Percentiles rank a stretch among this genome's conserved stretches.
These are phyloP conservation scores for Pleurostoma richardsiae DNA, from an alignment of 2,329 filamentous ascomycete genomes.

Conservation along the genomic window DNA sequence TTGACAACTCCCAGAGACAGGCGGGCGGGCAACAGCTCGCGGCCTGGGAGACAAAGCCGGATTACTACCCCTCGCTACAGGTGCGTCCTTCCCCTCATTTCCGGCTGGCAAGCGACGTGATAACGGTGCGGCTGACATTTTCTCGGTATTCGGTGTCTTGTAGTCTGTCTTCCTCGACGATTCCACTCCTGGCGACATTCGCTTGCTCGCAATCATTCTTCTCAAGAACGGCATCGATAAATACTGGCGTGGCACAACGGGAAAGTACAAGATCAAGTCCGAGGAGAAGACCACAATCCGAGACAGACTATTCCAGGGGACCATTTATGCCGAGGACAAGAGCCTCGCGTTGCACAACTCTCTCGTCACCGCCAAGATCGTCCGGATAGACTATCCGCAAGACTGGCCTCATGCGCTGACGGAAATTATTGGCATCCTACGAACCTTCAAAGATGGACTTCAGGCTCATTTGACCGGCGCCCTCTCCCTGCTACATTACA, in stretches of 20 bases:
- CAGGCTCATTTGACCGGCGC: constrained; percentile 65
- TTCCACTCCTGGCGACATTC: constrained; percentile 68
- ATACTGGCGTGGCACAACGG: constrained; percentile 71
- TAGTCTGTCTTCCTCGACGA: constrained; percentile 79
- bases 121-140: constrained; percentile 1
- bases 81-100: constrained; percentile 29
- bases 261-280: constrained; percentile 62
- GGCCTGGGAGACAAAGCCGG: constrained; percentile 62
- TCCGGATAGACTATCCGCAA: constrained; percentile 81
- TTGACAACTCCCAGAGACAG: constrained; percentile 58
- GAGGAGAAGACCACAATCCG: constrained; percentile 77
- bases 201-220: constrained; percentile 88
- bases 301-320: constrained; percentile 67
- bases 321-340: constrained; percentile 69
- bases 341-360: constrained; percentile 83
- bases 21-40: constrained; percentile 65
- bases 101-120: background rate
- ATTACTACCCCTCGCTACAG: constrained; percentile 66
- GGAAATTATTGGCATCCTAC: constrained; percentile 60
- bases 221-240: constrained; percentile 96
- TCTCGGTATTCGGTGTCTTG: background rate
- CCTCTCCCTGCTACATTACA: constrained; percentile 73
- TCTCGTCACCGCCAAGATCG: constrained; percentile 79
- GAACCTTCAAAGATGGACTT: constrained; percentile 50
- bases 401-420: constrained; percentile 70